phyloP scores from a whole-genome alignment of 2,329 filamentous ascomycete species.

The Ceratocystis destructans region DNA sequence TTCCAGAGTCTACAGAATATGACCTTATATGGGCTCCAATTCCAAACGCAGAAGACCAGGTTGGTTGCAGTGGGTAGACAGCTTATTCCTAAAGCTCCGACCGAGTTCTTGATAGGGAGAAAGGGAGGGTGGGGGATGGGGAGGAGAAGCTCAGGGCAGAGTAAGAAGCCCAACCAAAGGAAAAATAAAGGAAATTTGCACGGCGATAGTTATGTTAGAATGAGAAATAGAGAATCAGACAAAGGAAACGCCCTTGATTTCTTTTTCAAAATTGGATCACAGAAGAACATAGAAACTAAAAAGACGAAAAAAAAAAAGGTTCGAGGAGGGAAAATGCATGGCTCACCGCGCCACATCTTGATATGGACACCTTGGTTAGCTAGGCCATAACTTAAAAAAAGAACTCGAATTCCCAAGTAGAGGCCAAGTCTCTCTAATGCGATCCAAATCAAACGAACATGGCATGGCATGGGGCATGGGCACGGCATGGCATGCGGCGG shows the following conservation, averaged over 20 bases:
- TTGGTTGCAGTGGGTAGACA: not conserved
- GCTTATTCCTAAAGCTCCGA: not conserved
- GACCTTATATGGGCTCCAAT: not conserved
- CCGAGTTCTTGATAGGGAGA: not conserved
- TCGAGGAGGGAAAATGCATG: not conserved
- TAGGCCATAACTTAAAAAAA: constrained; percentile 1
- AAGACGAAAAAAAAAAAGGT: not conserved
- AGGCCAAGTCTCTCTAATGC: not conserved
- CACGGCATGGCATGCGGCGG: not conserved
- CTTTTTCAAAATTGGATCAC: not conserved
- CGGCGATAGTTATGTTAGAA: not conserved
- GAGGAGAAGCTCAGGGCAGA: not conserved
- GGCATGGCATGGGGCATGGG: not conserved
- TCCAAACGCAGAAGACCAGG: not conserved
- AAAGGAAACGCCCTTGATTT: not conserved
- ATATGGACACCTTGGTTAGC: not conserved
- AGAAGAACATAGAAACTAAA: not conserved
- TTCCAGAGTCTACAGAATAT: not conserved
- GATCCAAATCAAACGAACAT: not conserved
- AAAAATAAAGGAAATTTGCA: not conserved
- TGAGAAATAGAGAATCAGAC: not conserved
- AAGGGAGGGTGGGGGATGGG: not conserved
- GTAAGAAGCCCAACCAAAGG: not conserved
- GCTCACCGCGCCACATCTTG: not conserved
- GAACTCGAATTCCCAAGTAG: not conserved